Evolutionary conservation across 306 rosid genomes (phyloP).

Genomic region (Boehmeria nivea): DNA sequence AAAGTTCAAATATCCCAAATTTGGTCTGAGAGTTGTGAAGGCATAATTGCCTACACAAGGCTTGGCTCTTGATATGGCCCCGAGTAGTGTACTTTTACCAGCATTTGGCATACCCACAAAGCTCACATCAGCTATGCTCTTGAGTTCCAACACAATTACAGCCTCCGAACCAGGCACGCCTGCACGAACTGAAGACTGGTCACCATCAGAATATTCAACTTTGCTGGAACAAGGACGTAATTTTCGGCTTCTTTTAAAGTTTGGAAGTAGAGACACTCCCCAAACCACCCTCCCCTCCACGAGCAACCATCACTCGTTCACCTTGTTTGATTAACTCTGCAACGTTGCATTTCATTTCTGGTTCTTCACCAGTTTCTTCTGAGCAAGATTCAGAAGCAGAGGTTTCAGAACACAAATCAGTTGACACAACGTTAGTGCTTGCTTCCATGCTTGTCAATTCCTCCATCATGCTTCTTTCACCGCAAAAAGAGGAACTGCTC

Average conservation of each 20-base stretch:
- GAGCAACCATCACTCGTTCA: conserved; percentile 55
- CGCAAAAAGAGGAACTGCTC: conserved; percentile 17
- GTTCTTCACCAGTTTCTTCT: conserved; percentile 32
- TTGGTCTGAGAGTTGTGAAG: conserved; percentile 89
- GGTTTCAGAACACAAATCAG: conserved; percentile 22
- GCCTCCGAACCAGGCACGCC: conserved; percentile 70
- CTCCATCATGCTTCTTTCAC: conserved; percentile 20
- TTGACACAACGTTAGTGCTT: conserved; percentile 19
- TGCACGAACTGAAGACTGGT: conserved; percentile 30
- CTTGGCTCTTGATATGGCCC: conserved; percentile 82
- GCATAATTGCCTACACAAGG: conserved; percentile 82
- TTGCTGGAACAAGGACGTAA: too few relatives aligned
- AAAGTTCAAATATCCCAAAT: conserved; percentile 73
- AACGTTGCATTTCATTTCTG: conserved; percentile 48
- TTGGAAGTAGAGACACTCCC: conserved; percentile 45
- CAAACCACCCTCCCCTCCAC: conserved; percentile 80
- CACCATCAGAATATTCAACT: conserved; percentile 30
- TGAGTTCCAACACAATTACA: conserved; percentile 70
- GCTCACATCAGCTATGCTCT: conserved; percentile 92
- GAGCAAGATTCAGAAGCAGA: conserved; percentile 28
- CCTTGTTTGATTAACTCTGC: conserved; percentile 78
- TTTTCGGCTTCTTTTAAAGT: conserved; percentile 38
- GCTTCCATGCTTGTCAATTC: conserved; percentile 24
- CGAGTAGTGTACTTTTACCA: conserved; percentile 91
- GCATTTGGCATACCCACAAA: conserved; percentile 98